Conservation (phyloP, 1,284 basidiomycete species). For the Baeospora myosura region DNA sequence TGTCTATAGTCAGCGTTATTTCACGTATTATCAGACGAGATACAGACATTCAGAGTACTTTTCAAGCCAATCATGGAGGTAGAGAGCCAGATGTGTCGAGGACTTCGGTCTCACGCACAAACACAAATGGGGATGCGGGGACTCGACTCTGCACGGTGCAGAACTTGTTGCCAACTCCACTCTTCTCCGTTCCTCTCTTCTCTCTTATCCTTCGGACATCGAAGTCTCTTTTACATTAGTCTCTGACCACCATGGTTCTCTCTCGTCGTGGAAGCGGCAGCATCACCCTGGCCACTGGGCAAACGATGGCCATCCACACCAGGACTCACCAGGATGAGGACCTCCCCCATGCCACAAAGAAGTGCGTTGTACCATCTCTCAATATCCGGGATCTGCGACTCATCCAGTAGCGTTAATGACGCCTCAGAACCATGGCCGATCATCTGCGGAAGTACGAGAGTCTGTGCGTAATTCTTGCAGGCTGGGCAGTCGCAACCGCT, state of each 20-base stretch:
- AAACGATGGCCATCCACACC: conserved; percentile 72
- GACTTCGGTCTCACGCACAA: too few relatives aligned
- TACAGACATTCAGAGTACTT: conserved; percentile 72
- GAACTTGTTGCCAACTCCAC: not conserved
- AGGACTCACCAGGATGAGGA: conserved; percentile 74
- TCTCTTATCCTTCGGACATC: not conserved
- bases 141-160: not conserved
- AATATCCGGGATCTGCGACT: conserved; percentile 5
- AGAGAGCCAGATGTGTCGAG: not conserved
- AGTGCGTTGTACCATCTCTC: conserved; percentile 35
- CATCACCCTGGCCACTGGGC: conserved; percentile 62
- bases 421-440: conserved; percentile 74
- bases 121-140: not conserved
- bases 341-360: conserved; percentile 83
- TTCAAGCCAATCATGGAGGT: conserved; percentile 86
- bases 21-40: conserved; percentile 3
- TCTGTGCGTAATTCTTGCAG: conserved; percentile 39
- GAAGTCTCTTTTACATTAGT: not conserved
- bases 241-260: not conserved
- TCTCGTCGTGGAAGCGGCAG: conserved; percentile 66
- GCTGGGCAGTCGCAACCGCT: not conserved
- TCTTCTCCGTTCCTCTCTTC: not conserved
- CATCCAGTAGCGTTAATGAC: conserved; percentile 14
- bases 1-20: conserved; percentile 1
- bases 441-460: conserved; percentile 84